Conservation (phyloP, 306 rosid species). For the Rosa lucieae region DNA sequence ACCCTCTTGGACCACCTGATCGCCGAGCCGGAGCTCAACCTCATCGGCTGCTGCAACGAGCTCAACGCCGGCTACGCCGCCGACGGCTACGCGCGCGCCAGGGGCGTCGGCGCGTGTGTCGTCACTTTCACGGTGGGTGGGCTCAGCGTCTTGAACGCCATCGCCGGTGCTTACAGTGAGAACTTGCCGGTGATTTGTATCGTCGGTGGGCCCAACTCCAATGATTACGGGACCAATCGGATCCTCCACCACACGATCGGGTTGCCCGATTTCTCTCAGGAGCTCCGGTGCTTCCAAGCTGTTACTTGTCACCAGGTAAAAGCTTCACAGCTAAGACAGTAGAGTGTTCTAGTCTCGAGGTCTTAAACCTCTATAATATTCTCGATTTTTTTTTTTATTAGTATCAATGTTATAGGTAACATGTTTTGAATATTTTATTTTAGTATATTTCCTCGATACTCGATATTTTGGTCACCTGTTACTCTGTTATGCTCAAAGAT, state of each 20-base stretch:
- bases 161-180: constrained; percentile 91
- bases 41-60: constrained; percentile 89
- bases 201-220: constrained; percentile 83
- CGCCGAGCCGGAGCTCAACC: constrained; percentile 67
- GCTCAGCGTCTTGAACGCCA: constrained; percentile 76
- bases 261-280: constrained; percentile 73
- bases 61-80: constrained; percentile 92
- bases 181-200: constrained; percentile 78
- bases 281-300: constrained; percentile 69
- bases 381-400: too few species aligned
- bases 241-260: constrained; percentile 89
- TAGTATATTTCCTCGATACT: neutral
- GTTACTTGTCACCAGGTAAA: constrained; percentile 76
- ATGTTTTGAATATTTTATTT: neutral
- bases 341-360: neutral
- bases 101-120: constrained; percentile 78
- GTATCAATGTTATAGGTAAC: too few species aligned
- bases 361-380: too few species aligned
- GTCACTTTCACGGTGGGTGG: constrained; percentile 97
- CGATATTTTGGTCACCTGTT: neutral
- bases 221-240: constrained; percentile 78
- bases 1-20: constrained; percentile 75
- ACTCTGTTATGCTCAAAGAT: neutral
- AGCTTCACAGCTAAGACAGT: neutral
- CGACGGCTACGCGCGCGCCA: constrained; percentile 82